Conservation (phyloP, 2,329 filamentous ascomycete species). For the Hirsutella minnesotensis region DNA sequence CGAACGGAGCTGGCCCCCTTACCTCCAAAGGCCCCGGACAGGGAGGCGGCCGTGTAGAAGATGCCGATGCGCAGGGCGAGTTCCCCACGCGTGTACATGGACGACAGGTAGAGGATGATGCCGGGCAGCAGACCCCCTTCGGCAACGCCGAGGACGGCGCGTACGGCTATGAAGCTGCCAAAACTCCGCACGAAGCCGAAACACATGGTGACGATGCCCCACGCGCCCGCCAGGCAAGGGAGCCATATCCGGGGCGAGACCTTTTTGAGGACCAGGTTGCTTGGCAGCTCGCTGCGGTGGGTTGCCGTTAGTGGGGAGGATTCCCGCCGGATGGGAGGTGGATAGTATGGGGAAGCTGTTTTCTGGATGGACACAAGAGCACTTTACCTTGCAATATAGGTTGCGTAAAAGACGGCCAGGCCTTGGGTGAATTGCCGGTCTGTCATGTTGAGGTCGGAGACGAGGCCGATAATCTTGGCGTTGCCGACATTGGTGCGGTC, state of each 20-base stretch:
- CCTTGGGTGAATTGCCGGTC: conserved; percentile 53
- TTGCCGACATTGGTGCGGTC: conserved; percentile 67
- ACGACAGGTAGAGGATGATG: conserved; percentile 55
- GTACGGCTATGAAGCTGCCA: conserved; percentile 47
- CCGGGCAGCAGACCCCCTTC: conserved; percentile 57
- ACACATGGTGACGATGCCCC: conserved; percentile 48
- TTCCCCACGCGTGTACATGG: conserved; percentile 47
- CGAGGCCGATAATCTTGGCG: conserved; percentile 52
- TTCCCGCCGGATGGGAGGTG: background rate
- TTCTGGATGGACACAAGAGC: no score
- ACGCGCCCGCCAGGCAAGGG: conserved; percentile 40
- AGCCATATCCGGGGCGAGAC: conserved; percentile 49
- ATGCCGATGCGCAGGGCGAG: conserved; percentile 52
- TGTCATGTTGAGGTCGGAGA: conserved; percentile 43
- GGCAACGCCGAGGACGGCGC: conserved; percentile 48
- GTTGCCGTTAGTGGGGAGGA: no score
- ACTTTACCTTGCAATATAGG: conserved; percentile 44
- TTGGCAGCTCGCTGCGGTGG: conserved; percentile 43
- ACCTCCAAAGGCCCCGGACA: conserved; percentile 49
- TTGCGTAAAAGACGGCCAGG: conserved; percentile 52
- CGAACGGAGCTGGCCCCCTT: background rate
- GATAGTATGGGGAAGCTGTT: background rate
- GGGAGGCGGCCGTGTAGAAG: conserved; percentile 55
- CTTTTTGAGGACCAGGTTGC: conserved; percentile 51
- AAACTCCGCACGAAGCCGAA: conserved; percentile 41